These are phyloP conservation scores for Amanita brunnescens DNA, from an alignment of 768 basidiomycete genomes.

Conservation along the genomic window DNA sequence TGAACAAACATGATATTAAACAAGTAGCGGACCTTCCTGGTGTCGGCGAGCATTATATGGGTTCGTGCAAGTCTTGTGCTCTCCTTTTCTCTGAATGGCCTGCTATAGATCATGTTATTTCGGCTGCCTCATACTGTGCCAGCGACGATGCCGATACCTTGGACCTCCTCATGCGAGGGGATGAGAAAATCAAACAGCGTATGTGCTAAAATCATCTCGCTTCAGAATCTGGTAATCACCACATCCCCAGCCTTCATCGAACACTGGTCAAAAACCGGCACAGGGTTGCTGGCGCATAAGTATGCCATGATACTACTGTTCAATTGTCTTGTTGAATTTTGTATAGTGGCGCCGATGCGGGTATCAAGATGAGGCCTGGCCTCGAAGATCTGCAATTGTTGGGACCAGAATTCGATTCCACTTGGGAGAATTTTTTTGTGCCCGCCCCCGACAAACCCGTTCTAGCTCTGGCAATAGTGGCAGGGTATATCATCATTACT, in stretches of 20 bases:
- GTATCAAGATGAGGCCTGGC: slow-evolving; percentile 48
- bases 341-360: slow-evolving; percentile 42
- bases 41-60: slow-evolving; percentile 65
- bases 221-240: not conserved
- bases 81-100: not conserved
- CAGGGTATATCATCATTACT: slow-evolving; percentile 26
- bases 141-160: slow-evolving; percentile 40
- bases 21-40: slow-evolving; percentile 58
- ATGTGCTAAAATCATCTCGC: slow-evolving; percentile 8
- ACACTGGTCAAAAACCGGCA: slow-evolving; percentile 27
- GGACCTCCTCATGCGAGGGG: slow-evolving; percentile 36
- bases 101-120: slow-evolving; percentile 31
- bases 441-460: slow-evolving; percentile 49
- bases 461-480: slow-evolving; percentile 29
- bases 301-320: slow-evolving; percentile 15
- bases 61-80: slow-evolving; percentile 18
- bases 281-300: slow-evolving; percentile 48
- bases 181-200: slow-evolving; percentile 32
- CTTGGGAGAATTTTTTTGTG: slow-evolving; percentile 44
- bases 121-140: slow-evolving; percentile 32
- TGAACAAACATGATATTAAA: slow-evolving; percentile 39
- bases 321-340: slow-evolving; percentile 11
- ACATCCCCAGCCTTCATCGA: slow-evolving; percentile 13
- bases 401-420: slow-evolving; percentile 35
- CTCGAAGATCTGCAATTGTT: slow-evolving; percentile 39